A percentile compares a stretch with the other conserved stretches of the same genome.
phyloP scores from a whole-genome alignment of 345 rosid species.

The Eucalyptus cloeziana region DNA sequence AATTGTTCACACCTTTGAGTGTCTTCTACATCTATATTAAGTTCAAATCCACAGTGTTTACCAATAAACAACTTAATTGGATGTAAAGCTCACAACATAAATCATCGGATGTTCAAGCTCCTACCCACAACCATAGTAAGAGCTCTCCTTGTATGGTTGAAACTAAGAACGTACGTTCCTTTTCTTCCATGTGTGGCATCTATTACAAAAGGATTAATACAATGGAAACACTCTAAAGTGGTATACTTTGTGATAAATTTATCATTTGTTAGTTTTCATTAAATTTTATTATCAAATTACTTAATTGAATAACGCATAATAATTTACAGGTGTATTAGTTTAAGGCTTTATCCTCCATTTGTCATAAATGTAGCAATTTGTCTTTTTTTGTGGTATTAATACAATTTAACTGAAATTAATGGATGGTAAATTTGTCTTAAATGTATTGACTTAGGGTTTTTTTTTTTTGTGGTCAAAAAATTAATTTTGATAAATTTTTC shows the following conservation, averaged over 20 bases:
- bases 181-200: background rate
- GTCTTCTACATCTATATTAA: no score
- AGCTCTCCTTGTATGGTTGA: no score
- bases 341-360: rapidly evolving
- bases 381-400: no score
- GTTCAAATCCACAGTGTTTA: background rate
- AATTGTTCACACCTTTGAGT: rapidly evolving
- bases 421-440: rapidly evolving
- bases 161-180: rapidly evolving
- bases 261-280: rapidly evolving
- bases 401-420: no score
- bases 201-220: no score
- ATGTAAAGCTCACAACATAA: background rate
- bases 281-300: no score
- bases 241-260: no score
- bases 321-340: rapidly evolving
- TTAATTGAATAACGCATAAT: rapidly evolving
- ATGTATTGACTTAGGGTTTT: rapidly evolving
- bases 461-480: no score
- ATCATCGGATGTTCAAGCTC: background rate
- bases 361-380: no score
- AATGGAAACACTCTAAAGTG: no score
- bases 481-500: no score
- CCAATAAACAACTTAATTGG: background rate
- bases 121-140: background rate